A percentile compares a stretch with the other conserved stretches of the same genome.
phyloP scores from a whole-genome alignment of 2,329 filamentous ascomycete species.

The Fusarium humuli region DNA sequence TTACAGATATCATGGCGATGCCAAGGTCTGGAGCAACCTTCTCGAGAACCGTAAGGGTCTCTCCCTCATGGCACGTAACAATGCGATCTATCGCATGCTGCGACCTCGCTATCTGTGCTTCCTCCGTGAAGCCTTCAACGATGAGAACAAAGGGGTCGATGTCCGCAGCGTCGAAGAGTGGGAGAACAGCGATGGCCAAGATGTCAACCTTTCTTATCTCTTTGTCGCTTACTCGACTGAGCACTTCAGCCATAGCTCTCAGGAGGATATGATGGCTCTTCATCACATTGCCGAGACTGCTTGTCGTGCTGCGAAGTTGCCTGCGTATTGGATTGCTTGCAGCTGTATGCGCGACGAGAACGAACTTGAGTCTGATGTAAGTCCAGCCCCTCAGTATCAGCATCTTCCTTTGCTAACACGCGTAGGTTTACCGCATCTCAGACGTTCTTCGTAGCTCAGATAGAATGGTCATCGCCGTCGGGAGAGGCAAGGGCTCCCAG shows the following conservation, averaged over 20 bases:
- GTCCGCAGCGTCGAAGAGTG: conserved; percentile 40
- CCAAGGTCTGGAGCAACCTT: conserved; percentile 46
- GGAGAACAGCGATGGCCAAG: conserved; percentile 38
- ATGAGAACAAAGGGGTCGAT: conserved; percentile 42
- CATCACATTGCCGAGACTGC: conserved; percentile 46
- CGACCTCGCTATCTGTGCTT: conserved; percentile 45
- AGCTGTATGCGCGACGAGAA: conserved; percentile 45
- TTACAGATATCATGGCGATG: conserved; percentile 41
- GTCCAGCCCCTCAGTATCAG: background rate
- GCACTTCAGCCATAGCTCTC: conserved; percentile 41
- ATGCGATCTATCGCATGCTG: conserved; percentile 41
- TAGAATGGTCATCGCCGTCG: conserved; percentile 44
- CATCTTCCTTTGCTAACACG: conserved; percentile 2
- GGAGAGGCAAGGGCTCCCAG: conserved; percentile 30
- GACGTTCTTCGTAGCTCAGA: conserved; percentile 45
- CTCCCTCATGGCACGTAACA: conserved; percentile 38
- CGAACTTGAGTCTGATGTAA: conserved; percentile 43
- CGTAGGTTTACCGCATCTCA: conserved; percentile 43
- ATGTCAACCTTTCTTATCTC: conserved; percentile 38
- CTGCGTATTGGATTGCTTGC: conserved; percentile 46
- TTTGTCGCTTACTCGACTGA: conserved; percentile 46
- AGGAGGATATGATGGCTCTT: conserved; percentile 42
- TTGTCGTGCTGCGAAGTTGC: conserved; percentile 42
- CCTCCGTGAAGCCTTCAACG: conserved; percentile 40
- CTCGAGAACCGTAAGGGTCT: conserved; percentile 44